These are phyloP conservation scores for Podospora fimiseda DNA, from an alignment of 495 filamentous ascomycete species.

Conservation along the genomic window DNA sequence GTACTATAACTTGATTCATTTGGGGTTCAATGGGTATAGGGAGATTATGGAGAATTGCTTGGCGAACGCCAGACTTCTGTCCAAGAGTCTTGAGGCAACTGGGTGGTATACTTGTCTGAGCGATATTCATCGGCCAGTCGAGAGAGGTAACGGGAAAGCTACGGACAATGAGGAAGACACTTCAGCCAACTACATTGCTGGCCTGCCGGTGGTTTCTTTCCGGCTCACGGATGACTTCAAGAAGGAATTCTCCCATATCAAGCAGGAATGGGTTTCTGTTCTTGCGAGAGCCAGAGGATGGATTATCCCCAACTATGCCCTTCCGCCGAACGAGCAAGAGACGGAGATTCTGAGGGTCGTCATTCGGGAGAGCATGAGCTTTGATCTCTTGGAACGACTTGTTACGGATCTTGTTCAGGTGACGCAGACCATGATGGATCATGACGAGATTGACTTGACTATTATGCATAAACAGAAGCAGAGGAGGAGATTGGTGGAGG, in stretches of 20 bases:
- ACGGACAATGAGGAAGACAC: conserved; percentile 36
- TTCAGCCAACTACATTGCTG: conserved; percentile 57
- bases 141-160: conserved; percentile 10
- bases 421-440: conserved; percentile 51
- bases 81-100: conserved; percentile 60
- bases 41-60: conserved; percentile 66
- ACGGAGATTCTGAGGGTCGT: conserved; percentile 67
- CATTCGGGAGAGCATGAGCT: conserved; percentile 60
- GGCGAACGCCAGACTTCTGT: conserved; percentile 60
- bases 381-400: conserved; percentile 59
- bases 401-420: conserved; percentile 50
- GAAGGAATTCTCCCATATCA: conserved; percentile 54
- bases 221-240: conserved; percentile 58
- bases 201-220: conserved; percentile 68
- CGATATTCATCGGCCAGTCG: conserved; percentile 54
- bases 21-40: conserved; percentile 60
- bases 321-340: conserved; percentile 56
- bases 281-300: conserved; percentile 64
- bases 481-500: not conserved
- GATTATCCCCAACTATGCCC: conserved; percentile 69
- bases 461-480: conserved; percentile 32
- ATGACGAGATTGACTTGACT: conserved; percentile 42
- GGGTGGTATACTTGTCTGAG: conserved; percentile 66
- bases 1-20: conserved; percentile 71
- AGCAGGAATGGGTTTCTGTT: conserved; percentile 60